Evolutionary conservation across 768 basidiomycete species (phyloP).

Genomic region (Psilocybe cubensis): DNA sequence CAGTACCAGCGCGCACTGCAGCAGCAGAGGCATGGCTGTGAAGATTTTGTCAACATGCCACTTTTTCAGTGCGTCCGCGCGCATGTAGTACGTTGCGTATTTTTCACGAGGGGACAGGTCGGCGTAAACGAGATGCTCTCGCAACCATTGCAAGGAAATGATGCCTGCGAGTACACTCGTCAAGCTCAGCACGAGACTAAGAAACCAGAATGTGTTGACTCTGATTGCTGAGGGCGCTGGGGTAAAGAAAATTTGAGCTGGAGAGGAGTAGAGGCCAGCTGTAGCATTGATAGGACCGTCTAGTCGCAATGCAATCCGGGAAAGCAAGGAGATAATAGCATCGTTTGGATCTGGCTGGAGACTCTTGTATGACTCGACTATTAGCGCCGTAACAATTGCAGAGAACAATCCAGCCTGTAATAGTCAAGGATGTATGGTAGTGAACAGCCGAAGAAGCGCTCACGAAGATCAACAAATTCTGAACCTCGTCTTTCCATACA

Average conservation of each 20-base stretch:
- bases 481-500: constrained; percentile 4
- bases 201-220: constrained; percentile 18
- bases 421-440: background rate
- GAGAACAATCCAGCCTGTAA: constrained; percentile 26
- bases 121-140: constrained; percentile 14
- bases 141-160: constrained; percentile 21
- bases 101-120: constrained; percentile 11
- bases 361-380: constrained; percentile 21
- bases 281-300: background rate
- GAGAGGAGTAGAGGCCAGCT: background rate
- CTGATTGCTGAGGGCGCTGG: background rate
- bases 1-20: constrained; percentile 18
- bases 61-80: constrained; percentile 7
- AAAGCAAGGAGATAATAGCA: constrained; percentile 9
- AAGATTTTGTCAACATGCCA: constrained; percentile 20
- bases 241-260: background rate
- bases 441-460: background rate
- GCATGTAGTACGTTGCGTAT: constrained; percentile 14
- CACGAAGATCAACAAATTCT: constrained; percentile 2
- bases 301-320: constrained; percentile 4
- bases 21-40: constrained; percentile 13
- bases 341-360: constrained; percentile 20
- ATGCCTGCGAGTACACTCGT: constrained; percentile 20
- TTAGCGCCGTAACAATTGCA: constrained; percentile 24
- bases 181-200: constrained; percentile 20